These are phyloP conservation scores for Backusella morwellensis DNA, from an alignment of 192 early-diverging fungal genomes.

Conservation along the genomic window DNA sequence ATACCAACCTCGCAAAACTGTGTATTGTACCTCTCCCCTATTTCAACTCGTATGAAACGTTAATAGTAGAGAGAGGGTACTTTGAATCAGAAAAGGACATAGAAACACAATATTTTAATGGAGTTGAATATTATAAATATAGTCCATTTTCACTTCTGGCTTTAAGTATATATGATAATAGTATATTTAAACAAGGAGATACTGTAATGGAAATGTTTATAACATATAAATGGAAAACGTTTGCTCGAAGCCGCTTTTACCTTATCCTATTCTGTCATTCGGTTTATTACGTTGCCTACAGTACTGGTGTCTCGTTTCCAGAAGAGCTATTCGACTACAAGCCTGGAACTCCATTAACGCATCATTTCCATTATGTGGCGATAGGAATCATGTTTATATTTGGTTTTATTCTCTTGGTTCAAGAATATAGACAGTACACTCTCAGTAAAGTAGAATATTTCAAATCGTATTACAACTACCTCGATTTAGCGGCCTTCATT, in stretches of 20 bases:
- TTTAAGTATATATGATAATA: neutral
- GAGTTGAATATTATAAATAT: neutral
- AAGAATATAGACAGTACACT: neutral
- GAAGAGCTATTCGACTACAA: neutral
- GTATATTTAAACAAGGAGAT: conserved; percentile 8
- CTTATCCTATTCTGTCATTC: neutral
- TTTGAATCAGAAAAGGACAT: neutral
- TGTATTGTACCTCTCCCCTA: neutral
- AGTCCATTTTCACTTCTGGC: neutral
- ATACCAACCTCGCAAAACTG: neutral
- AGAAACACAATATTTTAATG: neutral
- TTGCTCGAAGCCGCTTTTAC: neutral
- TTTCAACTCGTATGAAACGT: neutral
- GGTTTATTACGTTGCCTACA: neutral
- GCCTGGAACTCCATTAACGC: neutral
- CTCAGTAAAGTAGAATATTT: neutral
- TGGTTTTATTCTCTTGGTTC: neutral
- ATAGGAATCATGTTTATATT: neutral
- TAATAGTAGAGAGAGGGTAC: neutral
- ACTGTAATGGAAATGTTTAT: conserved; percentile 4
- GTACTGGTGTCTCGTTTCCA: neutral
- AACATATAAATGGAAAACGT: conserved; percentile 9
- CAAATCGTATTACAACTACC: neutral
- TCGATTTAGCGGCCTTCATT: neutral
- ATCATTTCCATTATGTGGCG: neutral